Percentiles rank a stretch among this genome's conserved stretches.
Conservation (phyloP, 345 rosid genomes). For the Capsella bursapastoris region DNA sequence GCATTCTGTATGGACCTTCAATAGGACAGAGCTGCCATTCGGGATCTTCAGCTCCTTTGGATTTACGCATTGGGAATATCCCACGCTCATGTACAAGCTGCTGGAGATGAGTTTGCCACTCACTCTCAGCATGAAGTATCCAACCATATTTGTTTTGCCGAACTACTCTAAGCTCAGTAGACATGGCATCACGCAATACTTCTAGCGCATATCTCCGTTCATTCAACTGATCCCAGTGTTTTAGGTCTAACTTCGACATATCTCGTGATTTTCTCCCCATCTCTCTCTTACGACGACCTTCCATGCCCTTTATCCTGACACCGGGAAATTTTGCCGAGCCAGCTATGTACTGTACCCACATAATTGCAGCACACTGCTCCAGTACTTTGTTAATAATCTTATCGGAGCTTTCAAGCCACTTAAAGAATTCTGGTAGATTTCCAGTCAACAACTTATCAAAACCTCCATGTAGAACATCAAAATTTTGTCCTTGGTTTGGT, state of each 20-base stretch:
- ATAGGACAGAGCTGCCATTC: slow-evolving; percentile 99
- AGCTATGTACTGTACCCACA: slow-evolving; percentile 94
- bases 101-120: slow-evolving; percentile 97
- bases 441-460: slow-evolving; percentile 92
- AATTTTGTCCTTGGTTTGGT: slow-evolving; percentile 78
- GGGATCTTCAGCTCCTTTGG: slow-evolving; percentile 63
- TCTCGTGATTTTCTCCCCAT: slow-evolving; percentile 92
- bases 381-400: slow-evolving; percentile 76
- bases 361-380: slow-evolving; percentile 95
- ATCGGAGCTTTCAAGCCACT: slow-evolving; percentile 87
- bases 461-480: slow-evolving; percentile 92
- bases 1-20: slow-evolving; percentile 99
- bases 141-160: slow-evolving; percentile 99
- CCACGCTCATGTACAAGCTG: slow-evolving; percentile 99
- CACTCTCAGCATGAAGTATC: slow-evolving; percentile 99
- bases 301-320: slow-evolving; percentile 90
- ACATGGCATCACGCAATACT: slow-evolving; percentile 92
- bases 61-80: slow-evolving; percentile 79
- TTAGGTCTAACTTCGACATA: slow-evolving; percentile 71
- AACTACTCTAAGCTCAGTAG: slow-evolving; percentile 97
- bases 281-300: slow-evolving; percentile 92
- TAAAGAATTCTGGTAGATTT: slow-evolving; percentile 71
- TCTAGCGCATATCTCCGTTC: slow-evolving; percentile 97
- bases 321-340: slow-evolving; percentile 97
- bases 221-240: slow-evolving; percentile 94